Evolutionary conservation across 2,329 filamentous ascomycete genomes (phyloP).

Genomic region (Pseudogymnoascus pannorum): DNA sequence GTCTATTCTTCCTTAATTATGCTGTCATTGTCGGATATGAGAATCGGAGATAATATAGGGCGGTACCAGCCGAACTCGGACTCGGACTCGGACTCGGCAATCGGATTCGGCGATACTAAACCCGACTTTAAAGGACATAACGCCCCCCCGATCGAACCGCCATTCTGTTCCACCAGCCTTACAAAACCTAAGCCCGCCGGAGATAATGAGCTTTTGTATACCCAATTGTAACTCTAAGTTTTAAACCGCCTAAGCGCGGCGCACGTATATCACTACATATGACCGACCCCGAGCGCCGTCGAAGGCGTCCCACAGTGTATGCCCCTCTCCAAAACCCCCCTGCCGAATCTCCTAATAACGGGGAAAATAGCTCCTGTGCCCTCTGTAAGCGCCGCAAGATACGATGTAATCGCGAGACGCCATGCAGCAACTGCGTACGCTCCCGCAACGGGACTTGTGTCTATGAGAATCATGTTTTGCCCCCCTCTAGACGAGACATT

Average conservation of each 20-base stretch:
- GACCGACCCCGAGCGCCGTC: constrained; percentile 28
- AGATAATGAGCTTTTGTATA: constrained; percentile 15
- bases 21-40: neutral
- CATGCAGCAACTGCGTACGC: constrained; percentile 53
- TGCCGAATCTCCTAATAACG: constrained; percentile 11
- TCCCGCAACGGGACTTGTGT: constrained; percentile 48
- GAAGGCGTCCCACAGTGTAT: constrained; percentile 39
- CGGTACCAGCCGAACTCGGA: neutral
- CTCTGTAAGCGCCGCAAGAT: constrained; percentile 55
- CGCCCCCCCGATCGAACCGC: neutral
- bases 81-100: constrained; percentile 12
- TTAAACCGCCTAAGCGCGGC: neutral
- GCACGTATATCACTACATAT: constrained; percentile 16
- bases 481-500: constrained; percentile 13
- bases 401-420: constrained; percentile 50
- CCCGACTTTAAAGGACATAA: neutral
- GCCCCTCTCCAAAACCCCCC: constrained; percentile 14
- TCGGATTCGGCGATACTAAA: constrained; percentile 20
- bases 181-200: neutral
- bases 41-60: neutral
- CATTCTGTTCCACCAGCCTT: neutral
- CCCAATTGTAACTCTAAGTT: constrained; percentile 1
- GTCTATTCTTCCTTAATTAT: neutral
- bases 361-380: constrained; percentile 43
- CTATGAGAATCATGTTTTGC: constrained; percentile 33